A percentile compares a stretch with the other conserved stretches of the same genome.
Evolutionary conservation across 2,329 filamentous ascomycete species (phyloP).

Genomic region (Fusarium albidum): DNA sequence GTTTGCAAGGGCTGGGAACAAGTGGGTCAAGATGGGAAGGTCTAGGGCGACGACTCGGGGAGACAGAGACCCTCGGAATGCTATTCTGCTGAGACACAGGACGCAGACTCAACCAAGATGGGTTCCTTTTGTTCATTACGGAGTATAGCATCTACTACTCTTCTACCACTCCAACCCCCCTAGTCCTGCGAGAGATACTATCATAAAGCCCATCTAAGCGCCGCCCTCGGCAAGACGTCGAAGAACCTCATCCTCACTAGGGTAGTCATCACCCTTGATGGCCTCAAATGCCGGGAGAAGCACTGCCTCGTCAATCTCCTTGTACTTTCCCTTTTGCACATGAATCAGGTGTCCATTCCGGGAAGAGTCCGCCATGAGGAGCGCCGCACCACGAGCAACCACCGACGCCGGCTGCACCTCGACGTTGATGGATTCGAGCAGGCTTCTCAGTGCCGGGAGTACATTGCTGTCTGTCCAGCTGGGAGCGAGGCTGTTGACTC

Average conservation of each 20-base stretch:
- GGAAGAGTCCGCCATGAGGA: conserved; percentile 57
- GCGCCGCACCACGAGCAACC: conserved; percentile 58
- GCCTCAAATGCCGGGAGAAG: conserved; percentile 45
- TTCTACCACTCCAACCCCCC: no score
- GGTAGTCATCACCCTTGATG: conserved; percentile 44
- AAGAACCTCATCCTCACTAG: conserved; percentile 48
- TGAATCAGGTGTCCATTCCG: conserved; percentile 63
- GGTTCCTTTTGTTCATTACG: no score
- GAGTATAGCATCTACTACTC: no score
- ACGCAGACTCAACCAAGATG: no score
- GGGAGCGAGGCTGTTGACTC: conserved; percentile 64
- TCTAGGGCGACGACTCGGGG: no score
- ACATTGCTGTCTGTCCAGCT: conserved; percentile 63
- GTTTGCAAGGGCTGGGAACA: no score
- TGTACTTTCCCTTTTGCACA: conserved; percentile 55
- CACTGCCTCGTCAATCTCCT: conserved; percentile 61
- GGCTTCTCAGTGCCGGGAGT: conserved; percentile 47
- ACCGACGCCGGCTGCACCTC: conserved; percentile 53
- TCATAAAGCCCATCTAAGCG: no score
- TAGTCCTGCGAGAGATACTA: no score
- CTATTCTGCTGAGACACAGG: no score
- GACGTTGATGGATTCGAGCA: conserved; percentile 50
- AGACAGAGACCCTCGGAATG: no score
- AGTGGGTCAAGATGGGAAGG: no score
- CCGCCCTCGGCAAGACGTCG: conserved; percentile 15